Base-by-base conservation (phyloP, 2,329 filamentous ascomycete genomes). In the Capronia epimyces region DNA sequence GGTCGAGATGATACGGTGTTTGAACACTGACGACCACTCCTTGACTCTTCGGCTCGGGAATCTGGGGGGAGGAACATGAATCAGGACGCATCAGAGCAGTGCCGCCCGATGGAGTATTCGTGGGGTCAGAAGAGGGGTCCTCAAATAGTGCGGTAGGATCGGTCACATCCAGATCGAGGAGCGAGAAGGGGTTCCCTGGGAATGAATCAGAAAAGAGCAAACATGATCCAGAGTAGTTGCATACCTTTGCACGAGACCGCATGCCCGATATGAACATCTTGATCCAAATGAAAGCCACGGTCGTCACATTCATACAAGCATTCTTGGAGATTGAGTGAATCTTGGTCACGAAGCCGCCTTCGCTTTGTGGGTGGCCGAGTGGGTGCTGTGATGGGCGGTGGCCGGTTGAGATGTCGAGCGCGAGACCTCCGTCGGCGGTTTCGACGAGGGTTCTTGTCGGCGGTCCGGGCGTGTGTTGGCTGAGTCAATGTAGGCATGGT, bases 231-330 rank as follows among this genome's bases (percentile, higher is more conserved):
- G 25, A 18, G 29, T 10, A 34, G 10, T 8, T 36, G 25, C 21
- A 21, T 18, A 49, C 32, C 47, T 34, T 46, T 44, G 13, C n/a
- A 18, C 43, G 25, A 9, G 16, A 29, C 39, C 12, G 20, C 41
- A 22, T 24, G 27, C 9, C 48, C 47, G 21, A 54, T 40, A 18
- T 36, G 36, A 20, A 58, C 36, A 29, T 58, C 53, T 22, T 53
- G 43, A 43, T 59, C 53, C n/a, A 36, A 13, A 20, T 57, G 54
- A 27, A 44, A 55, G 16, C 50, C 53, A 16, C 37, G 46, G 10
- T 54, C 49, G 21, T 49, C 43, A 48, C 50, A 57, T 7, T 22
- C 15, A 31, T 49, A 42, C 36, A 49, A 50, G 32, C 54, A 57
- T 7, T 43, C 39, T 18, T 55, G 47, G 4, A 55, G 41, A 34